Percentiles rank a stretch among this genome's conserved stretches.
Evolutionary conservation across 371 early-diverging fungal species (phyloP).

Genomic region (Mucor sp.): DNA sequence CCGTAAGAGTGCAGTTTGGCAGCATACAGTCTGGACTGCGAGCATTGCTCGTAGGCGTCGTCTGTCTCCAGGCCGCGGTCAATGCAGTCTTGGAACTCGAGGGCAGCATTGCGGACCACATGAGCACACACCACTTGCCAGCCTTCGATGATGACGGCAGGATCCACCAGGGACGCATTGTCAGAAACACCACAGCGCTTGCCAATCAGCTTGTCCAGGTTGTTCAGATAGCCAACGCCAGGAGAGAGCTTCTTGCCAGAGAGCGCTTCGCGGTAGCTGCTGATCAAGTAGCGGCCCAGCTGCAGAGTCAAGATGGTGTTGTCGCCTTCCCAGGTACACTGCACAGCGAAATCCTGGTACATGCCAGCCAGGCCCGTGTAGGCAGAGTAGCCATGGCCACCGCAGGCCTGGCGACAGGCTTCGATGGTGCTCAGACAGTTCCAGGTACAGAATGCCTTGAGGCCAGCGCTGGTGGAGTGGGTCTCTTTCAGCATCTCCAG

Average conservation of each 20-base stretch:
- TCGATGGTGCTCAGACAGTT: conserved; percentile 85
- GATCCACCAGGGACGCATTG: conserved; percentile 56
- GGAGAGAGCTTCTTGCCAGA: conserved; percentile 76
- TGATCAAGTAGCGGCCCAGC: conserved; percentile 85
- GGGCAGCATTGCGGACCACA: conserved; percentile 80
- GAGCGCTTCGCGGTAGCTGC: conserved; percentile 77
- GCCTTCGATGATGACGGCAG: conserved; percentile 73
- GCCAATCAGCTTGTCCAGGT: conserved; percentile 50
- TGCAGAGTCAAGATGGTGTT: conserved; percentile 92
- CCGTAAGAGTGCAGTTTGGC: conserved; percentile 86
- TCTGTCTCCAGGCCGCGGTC: conserved; percentile 72
- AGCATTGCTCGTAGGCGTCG: conserved; percentile 86
- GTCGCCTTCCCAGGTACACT: conserved; percentile 94
- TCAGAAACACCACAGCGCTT: conserved; percentile 56
- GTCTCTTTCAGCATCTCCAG: conserved; percentile 86
- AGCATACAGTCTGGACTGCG: conserved; percentile 80
- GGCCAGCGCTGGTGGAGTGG: conserved; percentile 89
- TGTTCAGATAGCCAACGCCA: conserved; percentile 82
- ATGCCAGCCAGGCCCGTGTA: conserved; percentile 88
- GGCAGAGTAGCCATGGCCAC: conserved; percentile 92
- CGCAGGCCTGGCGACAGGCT: conserved; percentile 88
- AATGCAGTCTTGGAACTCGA: conserved; percentile 73
- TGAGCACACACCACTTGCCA: conserved; percentile 85
- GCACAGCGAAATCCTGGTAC: conserved; percentile 91
- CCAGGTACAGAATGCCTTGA: conserved; percentile 96